These are phyloP conservation scores for Podaxis rugospora DNA, from an alignment of 768 basidiomycete genomes.

Conservation along the genomic window DNA sequence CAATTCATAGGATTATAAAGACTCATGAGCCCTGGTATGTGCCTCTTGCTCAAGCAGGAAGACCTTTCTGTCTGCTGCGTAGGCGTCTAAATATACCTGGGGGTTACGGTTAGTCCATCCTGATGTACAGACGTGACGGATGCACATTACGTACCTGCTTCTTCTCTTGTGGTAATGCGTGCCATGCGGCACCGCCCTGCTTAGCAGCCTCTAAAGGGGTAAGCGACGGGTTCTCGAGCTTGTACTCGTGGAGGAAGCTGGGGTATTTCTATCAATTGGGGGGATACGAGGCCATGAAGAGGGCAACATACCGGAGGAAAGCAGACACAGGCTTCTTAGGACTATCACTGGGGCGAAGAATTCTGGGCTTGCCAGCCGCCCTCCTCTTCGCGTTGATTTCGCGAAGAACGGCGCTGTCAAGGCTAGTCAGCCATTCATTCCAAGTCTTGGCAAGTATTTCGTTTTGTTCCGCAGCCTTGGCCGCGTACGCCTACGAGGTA, in stretches of 20 bases:
- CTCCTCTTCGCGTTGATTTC: slow-evolving; percentile 14
- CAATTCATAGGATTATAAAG: not conserved
- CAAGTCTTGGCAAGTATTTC: slow-evolving; percentile 1
- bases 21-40: not conserved
- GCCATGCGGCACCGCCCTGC: slow-evolving; percentile 8
- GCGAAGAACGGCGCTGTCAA: slow-evolving; percentile 14
- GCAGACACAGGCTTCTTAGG: slow-evolving; percentile 1
- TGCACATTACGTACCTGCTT: slow-evolving; percentile 9
- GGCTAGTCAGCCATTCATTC: slow-evolving; percentile 14
- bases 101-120: not conserved
- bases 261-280: not conserved
- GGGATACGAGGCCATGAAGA: not conserved
- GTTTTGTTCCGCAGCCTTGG: not conserved
- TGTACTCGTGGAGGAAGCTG: slow-evolving; percentile 7
- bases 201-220: not conserved
- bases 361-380: slow-evolving; percentile 1
- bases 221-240: not conserved
- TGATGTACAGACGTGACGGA: not conserved
- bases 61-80: not conserved
- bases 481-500: not conserved
- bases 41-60: not conserved
- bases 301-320: slow-evolving; percentile 11
- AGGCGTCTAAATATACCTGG: not conserved
- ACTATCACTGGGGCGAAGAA: not conserved
- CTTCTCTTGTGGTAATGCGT: slow-evolving; percentile 2